These are phyloP conservation scores for Moesziomyces parantarcticus DNA, from an alignment of 1,284 basidiomycete species.

Conservation along the genomic window DNA sequence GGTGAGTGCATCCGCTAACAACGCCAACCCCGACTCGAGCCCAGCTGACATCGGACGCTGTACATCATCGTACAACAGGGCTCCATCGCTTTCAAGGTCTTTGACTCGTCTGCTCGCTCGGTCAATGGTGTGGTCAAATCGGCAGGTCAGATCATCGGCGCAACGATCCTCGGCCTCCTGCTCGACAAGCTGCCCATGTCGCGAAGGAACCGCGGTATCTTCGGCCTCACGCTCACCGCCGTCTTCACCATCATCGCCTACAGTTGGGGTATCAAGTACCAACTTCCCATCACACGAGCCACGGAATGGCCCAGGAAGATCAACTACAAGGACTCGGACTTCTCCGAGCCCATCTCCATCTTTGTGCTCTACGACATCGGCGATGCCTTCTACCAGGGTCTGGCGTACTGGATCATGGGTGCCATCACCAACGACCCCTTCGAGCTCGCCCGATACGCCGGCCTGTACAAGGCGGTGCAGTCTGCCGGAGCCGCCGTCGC, in stretches of 20 bases:
- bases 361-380: slow-evolving; percentile 31
- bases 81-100: slow-evolving; percentile 27
- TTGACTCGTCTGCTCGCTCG: slow-evolving; percentile 16
- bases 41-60: background rate
- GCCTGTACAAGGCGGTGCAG: slow-evolving; percentile 56
- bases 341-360: slow-evolving; percentile 35
- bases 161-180: slow-evolving; percentile 28
- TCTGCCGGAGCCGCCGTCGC: slow-evolving; percentile 52
- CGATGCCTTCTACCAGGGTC: slow-evolving; percentile 43
- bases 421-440: slow-evolving; percentile 58
- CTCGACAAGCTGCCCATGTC: slow-evolving; percentile 46
- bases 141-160: slow-evolving; percentile 26
- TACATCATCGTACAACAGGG: slow-evolving; percentile 5
- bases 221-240: slow-evolving; percentile 21
- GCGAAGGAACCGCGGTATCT: slow-evolving; percentile 29
- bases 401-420: slow-evolving; percentile 55
- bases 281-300: slow-evolving; percentile 42
- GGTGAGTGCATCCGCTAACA: background rate
- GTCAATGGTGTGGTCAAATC: slow-evolving; percentile 39
- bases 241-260: slow-evolving; percentile 30
- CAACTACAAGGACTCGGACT: slow-evolving; percentile 27
- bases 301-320: slow-evolving; percentile 29
- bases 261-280: slow-evolving; percentile 37
- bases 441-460: slow-evolving; percentile 54
- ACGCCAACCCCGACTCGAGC: background rate